Percentiles rank a stretch among this genome's conserved stretches.
Evolutionary conservation across 2,329 filamentous ascomycete species (phyloP).

Genomic region (Thielaviopsis ethacetica): DNA sequence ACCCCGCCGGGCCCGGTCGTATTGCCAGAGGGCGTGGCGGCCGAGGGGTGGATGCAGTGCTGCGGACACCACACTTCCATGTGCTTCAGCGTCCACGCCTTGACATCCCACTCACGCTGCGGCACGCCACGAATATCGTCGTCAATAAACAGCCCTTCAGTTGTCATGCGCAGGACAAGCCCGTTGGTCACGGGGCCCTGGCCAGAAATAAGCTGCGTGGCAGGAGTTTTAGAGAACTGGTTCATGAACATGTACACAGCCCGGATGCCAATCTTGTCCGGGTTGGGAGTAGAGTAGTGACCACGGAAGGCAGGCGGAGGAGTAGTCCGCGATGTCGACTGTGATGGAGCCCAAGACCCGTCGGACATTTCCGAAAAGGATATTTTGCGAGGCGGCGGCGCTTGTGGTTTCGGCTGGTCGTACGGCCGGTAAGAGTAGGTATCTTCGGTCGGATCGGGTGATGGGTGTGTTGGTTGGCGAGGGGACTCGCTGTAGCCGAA

Average conservation of each 20-base stretch:
- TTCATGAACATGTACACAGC: conserved; percentile 90
- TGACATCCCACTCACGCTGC: conserved; percentile 97
- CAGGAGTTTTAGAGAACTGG: conserved; percentile 70
- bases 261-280: conserved; percentile 89
- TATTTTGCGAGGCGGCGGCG: conserved; percentile 34
- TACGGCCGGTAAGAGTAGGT: conserved; percentile 63
- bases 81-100: conserved; percentile 89
- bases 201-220: conserved; percentile 79
- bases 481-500: conserved; percentile 15
- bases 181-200: conserved; percentile 78
- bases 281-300: conserved; percentile 74
- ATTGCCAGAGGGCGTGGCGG: conserved; percentile 23
- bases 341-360: conserved; percentile 70
- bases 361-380: conserved; percentile 60
- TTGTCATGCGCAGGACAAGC: conserved; percentile 78
- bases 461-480: conserved; percentile 36
- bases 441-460: conserved; percentile 42
- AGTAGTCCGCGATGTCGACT: conserved; percentile 68
- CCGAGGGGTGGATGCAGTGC: conserved; percentile 36
- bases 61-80: conserved; percentile 75
- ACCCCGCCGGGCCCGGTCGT: conserved; percentile 27
- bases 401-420: conserved; percentile 45
- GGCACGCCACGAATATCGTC: conserved; percentile 81
- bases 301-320: conserved; percentile 64
- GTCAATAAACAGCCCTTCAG: conserved; percentile 91